Percentiles rank a stretch among this genome's conserved stretches.
These are phyloP conservation scores for Microascus cirrosus DNA, from an alignment of 2,329 filamentous ascomycete genomes.

Conservation along the genomic window DNA sequence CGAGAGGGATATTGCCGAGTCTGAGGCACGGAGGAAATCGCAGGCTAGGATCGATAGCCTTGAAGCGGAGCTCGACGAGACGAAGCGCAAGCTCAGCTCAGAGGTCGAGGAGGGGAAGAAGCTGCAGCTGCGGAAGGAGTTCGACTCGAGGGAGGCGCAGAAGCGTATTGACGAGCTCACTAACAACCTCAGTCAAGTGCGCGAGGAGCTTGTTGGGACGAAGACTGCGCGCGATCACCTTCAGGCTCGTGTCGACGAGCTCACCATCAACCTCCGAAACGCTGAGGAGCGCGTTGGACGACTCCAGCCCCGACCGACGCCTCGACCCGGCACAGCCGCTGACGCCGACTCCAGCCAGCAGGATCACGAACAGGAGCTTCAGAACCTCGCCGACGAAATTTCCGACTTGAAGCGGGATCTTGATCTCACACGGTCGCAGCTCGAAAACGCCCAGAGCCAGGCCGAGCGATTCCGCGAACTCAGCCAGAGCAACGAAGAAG, in stretches of 20 bases:
- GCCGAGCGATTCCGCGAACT: conserved; percentile 83
- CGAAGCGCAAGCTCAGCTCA: conserved; percentile 72
- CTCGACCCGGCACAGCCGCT: conserved; percentile 33
- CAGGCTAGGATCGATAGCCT: conserved; percentile 68
- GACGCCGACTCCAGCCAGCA: conserved; percentile 29
- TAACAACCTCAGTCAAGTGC: conserved; percentile 63
- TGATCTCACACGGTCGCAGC: conserved; percentile 66
- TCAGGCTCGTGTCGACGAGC: conserved; percentile 77
- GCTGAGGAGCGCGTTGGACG: conserved; percentile 80
- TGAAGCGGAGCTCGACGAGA: conserved; percentile 65
- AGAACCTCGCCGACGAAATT: conserved; percentile 75
- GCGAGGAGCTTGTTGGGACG: conserved; percentile 74
- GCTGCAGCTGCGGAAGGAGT: conserved; percentile 73
- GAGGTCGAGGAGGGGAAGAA: conserved; percentile 82
- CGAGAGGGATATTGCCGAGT: conserved; percentile 76
- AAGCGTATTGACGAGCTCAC: conserved; percentile 90
- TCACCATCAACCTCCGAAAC: conserved; percentile 77
- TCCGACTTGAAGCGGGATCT: conserved; percentile 81
- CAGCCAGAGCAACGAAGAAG: conserved; percentile 78
- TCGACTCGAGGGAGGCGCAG: conserved; percentile 76
- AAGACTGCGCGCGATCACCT: conserved; percentile 87
- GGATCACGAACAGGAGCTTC: conserved; percentile 48
- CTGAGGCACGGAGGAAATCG: conserved; percentile 69
- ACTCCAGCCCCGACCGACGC: conserved; percentile 67
- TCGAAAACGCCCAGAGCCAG: conserved; percentile 71